Evolutionary conservation across 2,329 filamentous ascomycete species (phyloP).

Genomic region (Phoma herbarum): DNA sequence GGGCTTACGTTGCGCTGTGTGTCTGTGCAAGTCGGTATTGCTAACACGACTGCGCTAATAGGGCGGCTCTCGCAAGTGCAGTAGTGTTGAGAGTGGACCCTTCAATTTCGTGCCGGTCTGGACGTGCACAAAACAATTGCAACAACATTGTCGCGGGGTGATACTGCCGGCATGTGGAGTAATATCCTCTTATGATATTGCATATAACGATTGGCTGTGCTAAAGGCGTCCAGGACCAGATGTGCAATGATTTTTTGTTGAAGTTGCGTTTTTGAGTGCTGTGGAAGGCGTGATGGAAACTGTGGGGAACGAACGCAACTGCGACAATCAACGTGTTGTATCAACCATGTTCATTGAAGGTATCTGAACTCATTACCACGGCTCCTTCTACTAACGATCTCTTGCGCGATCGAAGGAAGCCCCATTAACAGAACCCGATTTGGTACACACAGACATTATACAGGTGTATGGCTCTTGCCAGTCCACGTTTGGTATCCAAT

Average conservation of each 20-base stretch:
- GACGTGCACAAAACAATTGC: not conserved
- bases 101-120: conserved; percentile 12
- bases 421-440: conserved; percentile 24
- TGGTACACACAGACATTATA: conserved; percentile 43
- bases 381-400: conserved; percentile 42
- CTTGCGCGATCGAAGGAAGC: conserved; percentile 34
- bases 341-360: conserved; percentile 29
- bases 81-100: conserved; percentile 21
- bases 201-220: not conserved
- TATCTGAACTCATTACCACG: conserved; percentile 44
- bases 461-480: conserved; percentile 28
- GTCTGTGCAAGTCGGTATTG: conserved; percentile 5
- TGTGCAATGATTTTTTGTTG: too few relatives aligned
- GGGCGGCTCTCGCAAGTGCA: conserved; percentile 7
- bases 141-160: not conserved
- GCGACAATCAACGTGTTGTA: conserved; percentile 16
- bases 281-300: not conserved
- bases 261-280: not conserved
- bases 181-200: not conserved
- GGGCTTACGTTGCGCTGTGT: conserved; percentile 1
- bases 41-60: conserved; percentile 5
- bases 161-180: not conserved
- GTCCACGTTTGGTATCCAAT: conserved; percentile 22
- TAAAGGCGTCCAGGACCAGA: not conserved
- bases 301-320: conserved; percentile 1